Percentiles rank a stretch among this genome's conserved stretches.
Conservation (phyloP, 805 yeast species). For the Yamadazyma laniorum region DNA sequence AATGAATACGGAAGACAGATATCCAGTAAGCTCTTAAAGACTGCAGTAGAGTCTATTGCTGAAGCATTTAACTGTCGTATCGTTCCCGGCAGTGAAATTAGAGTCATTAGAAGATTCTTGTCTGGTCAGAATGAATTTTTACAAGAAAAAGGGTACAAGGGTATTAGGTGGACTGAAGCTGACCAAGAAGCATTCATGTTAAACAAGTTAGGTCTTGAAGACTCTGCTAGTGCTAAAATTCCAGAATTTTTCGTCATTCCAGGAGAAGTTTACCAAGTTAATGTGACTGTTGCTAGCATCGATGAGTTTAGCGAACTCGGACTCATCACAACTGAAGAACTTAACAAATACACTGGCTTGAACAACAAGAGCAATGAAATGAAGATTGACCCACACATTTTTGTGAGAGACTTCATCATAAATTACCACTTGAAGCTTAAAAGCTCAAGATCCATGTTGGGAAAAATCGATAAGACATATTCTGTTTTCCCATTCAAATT, state of each 20-base stretch:
- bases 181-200: slow-evolving; percentile 68
- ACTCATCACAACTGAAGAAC: slow-evolving; percentile 61
- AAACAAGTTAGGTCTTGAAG: slow-evolving; percentile 22
- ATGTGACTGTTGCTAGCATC: slow-evolving; percentile 75
- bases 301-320: slow-evolving; percentile 57
- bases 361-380: slow-evolving; percentile 52
- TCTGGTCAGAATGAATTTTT: slow-evolving; percentile 95
- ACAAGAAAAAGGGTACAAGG: slow-evolving; percentile 89
- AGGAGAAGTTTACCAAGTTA: slow-evolving; percentile 87
- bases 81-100: slow-evolving; percentile 89
- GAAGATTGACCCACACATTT: slow-evolving; percentile 66
- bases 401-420: slow-evolving; percentile 83
- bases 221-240: neutral
- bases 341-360: slow-evolving; percentile 64
- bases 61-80: slow-evolving; percentile 76
- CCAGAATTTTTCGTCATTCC: slow-evolving; percentile 45
- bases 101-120: slow-evolving; percentile 88
- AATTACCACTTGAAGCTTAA: slow-evolving; percentile 72
- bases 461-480: slow-evolving; percentile 64
- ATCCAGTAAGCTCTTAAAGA: slow-evolving; percentile 69
- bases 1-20: slow-evolving; percentile 39
- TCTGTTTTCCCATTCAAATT: slow-evolving; percentile 93
- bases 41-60: slow-evolving; percentile 85
- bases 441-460: slow-evolving; percentile 67
- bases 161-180: slow-evolving; percentile 83